Base-by-base conservation (phyloP, 2,329 filamentous ascomycete genomes). In the Trichoderma aggressivum region DNA sequence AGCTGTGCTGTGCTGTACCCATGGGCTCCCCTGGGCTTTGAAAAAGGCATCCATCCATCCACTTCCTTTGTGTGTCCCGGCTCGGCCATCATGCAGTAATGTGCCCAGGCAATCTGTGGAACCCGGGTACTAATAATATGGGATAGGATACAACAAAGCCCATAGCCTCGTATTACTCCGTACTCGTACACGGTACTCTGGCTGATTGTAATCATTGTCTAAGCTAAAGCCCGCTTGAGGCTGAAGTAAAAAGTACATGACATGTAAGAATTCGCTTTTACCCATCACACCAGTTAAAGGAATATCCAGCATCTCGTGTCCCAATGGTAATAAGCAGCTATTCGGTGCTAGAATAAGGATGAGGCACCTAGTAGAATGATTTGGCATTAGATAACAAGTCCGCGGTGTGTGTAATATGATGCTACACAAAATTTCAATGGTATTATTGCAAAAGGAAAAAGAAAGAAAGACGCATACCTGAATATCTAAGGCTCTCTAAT, bases 361-460 rank as follows among this genome's bases (percentile, higher is more conserved):
- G 47, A 24, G 47, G 47, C 47, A 3, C 47, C 34, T 16, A 39
- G 30, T 28, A 55, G 16, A n/a, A 2, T 24, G 7, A 43, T 55
- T 55, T 55, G 32, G 62, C 47, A 36, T 28, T 30, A 26, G 39
- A 55, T 55, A 32, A 55, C 28, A 24, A 32, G 47, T 55, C 53
- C 21, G 2, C 7, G 10, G 28, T 26, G 18, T 26, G 14, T 55
- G 34, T 64, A 65, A 36, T 55, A 16, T 55, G 30, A 65, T 4
- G 21, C 30, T 39, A 43, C 36, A 65, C 21, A 65, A 65, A 50
- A 10, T 61, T 61, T 50, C 36, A 47, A 65, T 70, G 61, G 32
- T 70, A 65, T 70, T 70, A 56, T 76, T 74, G 74, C 72, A 76
- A 63, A 32, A 28, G 26, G 5, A 28, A 5, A 61, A 55, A 63